Conservation (phyloP, 2,329 filamentous ascomycete genomes). For the Colletotrichum costaricense region DNA sequence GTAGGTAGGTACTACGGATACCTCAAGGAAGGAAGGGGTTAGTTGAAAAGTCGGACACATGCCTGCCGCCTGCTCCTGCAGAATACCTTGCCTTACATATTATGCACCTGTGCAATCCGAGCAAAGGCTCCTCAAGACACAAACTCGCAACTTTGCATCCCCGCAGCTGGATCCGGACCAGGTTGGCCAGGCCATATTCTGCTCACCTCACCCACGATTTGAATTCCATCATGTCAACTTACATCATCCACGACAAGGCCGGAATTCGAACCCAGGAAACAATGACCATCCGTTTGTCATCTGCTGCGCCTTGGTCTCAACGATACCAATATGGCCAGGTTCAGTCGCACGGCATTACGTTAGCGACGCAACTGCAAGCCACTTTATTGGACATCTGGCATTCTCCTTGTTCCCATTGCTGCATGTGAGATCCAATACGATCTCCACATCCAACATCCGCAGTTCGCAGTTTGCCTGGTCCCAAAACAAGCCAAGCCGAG, state of each 20-base stretch:
- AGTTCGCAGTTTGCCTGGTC: not conserved
- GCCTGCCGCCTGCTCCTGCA: slow-evolving; percentile 4
- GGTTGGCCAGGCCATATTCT: slow-evolving; percentile 12
- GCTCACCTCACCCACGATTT: slow-evolving; percentile 14
- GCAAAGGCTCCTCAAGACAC: not conserved
- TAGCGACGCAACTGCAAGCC: slow-evolving; percentile 23
- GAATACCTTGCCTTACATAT: not conserved
- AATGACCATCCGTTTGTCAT: not conserved
- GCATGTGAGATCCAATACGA: slow-evolving; percentile 35
- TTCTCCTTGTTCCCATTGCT: slow-evolving; percentile 2
- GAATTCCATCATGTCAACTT: not conserved
- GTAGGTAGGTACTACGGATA: not conserved
- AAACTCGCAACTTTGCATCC: not conserved
- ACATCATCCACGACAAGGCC: not conserved
- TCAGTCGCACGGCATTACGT: slow-evolving; percentile 25
- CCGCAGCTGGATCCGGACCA: not conserved
- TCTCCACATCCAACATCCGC: slow-evolving; percentile 2
- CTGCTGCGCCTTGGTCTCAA: not conserved
- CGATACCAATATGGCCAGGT: slow-evolving; percentile 9
- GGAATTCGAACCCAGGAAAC: not conserved
- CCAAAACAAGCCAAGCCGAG: slow-evolving; percentile 5
- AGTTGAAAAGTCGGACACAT: not conserved
- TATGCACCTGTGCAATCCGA: slow-evolving; percentile 15
- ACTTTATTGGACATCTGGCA: slow-evolving; percentile 27
- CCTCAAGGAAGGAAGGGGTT: no score